A percentile compares a stretch with the other conserved stretches of the same genome.
These are phyloP conservation scores for Bacidia gigantensis DNA, from an alignment of 495 filamentous ascomycete species.

Conservation along the genomic window DNA sequence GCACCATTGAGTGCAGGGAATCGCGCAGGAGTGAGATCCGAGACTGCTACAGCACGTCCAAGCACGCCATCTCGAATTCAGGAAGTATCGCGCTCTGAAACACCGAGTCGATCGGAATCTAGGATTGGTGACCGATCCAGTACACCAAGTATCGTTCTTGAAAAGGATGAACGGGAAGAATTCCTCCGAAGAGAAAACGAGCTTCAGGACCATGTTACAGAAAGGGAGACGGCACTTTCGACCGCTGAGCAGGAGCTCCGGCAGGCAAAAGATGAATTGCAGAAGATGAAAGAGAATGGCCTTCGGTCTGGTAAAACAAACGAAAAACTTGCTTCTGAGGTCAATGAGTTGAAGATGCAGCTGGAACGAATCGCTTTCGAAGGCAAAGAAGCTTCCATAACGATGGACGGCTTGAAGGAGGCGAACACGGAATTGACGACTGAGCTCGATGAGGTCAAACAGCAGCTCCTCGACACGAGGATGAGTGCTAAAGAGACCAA, in stretches of 20 bases:
- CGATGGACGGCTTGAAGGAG: constrained; percentile 93
- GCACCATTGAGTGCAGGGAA: constrained; percentile 45
- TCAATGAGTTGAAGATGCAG: constrained; percentile 89
- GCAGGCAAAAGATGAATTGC: constrained; percentile 71
- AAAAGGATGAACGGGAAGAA: constrained; percentile 94
- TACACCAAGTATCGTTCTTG: constrained; percentile 73
- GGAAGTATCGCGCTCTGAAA: constrained; percentile 39
- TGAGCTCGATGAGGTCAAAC: constrained; percentile 91
- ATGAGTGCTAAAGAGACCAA: constrained; percentile 91
- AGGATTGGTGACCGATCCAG: constrained; percentile 75
- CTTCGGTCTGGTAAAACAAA: constrained; percentile 71
- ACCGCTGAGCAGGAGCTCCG: constrained; percentile 62
- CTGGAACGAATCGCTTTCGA: constrained; percentile 90
- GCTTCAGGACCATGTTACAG: constrained; percentile 86
- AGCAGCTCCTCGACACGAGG: constrained; percentile 86
- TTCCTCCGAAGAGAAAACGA: constrained; percentile 93
- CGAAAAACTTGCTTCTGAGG: constrained; percentile 65
- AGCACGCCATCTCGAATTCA: constrained; percentile 72
- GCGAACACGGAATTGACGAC: constrained; percentile 82
- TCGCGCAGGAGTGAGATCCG: constrained; percentile 40
- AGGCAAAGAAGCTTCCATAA: constrained; percentile 90
- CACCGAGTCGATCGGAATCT: constrained; percentile 62
- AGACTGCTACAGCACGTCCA: constrained; percentile 48
- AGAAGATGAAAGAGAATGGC: constrained; percentile 68
- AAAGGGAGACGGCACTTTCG: constrained; percentile 73